Evolutionary conservation across 345 rosid genomes (phyloP).

Genomic region (Syzygium grande): DNA sequence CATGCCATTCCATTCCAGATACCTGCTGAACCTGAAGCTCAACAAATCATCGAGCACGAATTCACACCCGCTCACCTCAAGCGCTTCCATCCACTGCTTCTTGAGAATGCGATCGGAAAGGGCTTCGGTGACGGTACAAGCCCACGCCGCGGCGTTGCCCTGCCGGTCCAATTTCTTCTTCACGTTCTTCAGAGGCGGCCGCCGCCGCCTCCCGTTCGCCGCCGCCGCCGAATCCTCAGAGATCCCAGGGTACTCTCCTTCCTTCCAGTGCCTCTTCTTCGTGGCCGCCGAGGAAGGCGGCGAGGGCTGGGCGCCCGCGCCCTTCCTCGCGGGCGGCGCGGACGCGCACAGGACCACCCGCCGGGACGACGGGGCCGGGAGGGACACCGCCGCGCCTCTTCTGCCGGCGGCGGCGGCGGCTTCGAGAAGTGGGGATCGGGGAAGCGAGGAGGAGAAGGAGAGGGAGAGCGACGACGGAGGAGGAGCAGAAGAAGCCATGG

Average conservation of each 20-base stretch:
- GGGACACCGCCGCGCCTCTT: neutral
- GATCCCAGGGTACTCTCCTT: slow-evolving; percentile 68
- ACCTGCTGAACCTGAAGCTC: neutral
- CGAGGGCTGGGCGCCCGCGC: neutral
- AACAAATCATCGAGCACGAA: neutral
- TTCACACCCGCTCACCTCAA: slow-evolving; percentile 33
- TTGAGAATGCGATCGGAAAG: slow-evolving; percentile 64
- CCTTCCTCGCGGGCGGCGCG: neutral
- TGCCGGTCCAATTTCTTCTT: slow-evolving; percentile 70
- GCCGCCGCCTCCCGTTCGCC: slow-evolving; percentile 15
- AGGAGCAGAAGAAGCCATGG: neutral
- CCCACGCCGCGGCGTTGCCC: slow-evolving; percentile 70
- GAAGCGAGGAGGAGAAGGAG: neutral
- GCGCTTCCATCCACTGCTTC: slow-evolving; percentile 79
- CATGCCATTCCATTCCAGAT: neutral
- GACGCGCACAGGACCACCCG: neutral
- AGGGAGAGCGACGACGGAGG: neutral
- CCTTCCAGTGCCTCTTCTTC: slow-evolving; percentile 65
- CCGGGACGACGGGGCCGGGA: neutral
- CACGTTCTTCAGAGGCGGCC: slow-evolving; percentile 54
- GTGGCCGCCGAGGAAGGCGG: slow-evolving; percentile 17
- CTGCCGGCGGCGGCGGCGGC: neutral
- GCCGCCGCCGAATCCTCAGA: slow-evolving; percentile 21
- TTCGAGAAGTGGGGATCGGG: neutral
- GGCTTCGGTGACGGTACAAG: slow-evolving; percentile 65